Evolutionary conservation across 1,284 basidiomycete genomes (phyloP), one percentile per base, ranked within the genome.

Genomic region (Melampsora allii-populina): DNA sequence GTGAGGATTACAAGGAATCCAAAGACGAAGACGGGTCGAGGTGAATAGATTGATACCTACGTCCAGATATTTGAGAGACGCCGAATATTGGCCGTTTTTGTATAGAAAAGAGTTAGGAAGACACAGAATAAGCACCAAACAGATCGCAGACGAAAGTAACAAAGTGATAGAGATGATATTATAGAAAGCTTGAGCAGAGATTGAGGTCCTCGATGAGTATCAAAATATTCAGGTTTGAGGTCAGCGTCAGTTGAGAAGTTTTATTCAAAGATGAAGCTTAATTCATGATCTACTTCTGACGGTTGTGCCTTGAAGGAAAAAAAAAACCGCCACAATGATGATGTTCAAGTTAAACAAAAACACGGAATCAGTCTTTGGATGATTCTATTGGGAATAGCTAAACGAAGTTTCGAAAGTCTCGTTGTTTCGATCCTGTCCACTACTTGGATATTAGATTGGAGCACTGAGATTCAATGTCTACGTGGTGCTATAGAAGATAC

Each of bases 71-170:
- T 50, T 6, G 10, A 7, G 36, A 50, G 48, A 50, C 24, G 48
- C 24, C 14, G 48, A 19, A 7, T 10, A 19, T 50, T 6, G 24
- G 24, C 48, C 19, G 14, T 5, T 50, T 50, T 50, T 50, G 48
- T 6, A 50, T 50, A 24, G 48, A 50, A n/a, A 50, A 50, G 48
- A 50, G 19, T 19, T 19, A 50, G 48, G 24, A 50, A 50, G 48
- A 50, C 14, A 50, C 48, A 50, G 24, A 50, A 50, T 50, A 50
- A 50, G 19, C 48, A 50, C 48, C 48, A 24, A 50, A 50, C 48
- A 50, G 48, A 50, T 12, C 48, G 24, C 19, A 24, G 14, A 50
- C 5, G 48, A 50, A 50, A 14, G 48, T 10, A 50, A 50, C 14
- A 50, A 24, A 50, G 6, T 50, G 48, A 50, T 19, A 50, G 24